phyloP scores from a whole-genome alignment of 2,329 filamentous ascomycete species.

The Zymoseptoria tritici region DNA sequence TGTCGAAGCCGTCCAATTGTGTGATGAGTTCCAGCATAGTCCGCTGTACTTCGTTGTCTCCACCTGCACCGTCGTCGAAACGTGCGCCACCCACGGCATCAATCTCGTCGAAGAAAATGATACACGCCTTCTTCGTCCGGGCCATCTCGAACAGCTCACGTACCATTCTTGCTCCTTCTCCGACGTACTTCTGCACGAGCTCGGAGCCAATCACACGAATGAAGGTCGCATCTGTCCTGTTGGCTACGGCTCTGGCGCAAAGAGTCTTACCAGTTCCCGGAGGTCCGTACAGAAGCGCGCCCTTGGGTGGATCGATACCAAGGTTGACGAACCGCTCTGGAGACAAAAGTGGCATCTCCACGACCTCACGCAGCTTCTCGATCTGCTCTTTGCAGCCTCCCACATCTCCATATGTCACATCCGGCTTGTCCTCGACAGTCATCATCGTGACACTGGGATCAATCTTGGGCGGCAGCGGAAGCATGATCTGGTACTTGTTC shows the following conservation, averaged over 20 bases:
- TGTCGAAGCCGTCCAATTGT: constrained; percentile 92
- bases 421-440: constrained; percentile 99
- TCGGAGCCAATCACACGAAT: constrained; percentile 98
- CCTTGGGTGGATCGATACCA: constrained; percentile 98
- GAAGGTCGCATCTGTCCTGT: constrained; percentile 96
- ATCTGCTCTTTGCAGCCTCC: constrained; percentile 99
- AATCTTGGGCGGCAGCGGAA: constrained; percentile 95
- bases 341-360: constrained; percentile 94
- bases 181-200: constrained; percentile 97
- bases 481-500: constrained; percentile 98
- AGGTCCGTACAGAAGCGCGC: constrained; percentile 89
- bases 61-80: constrained; percentile 92
- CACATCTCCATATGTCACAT: constrained; percentile 97
- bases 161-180: constrained; percentile 96
- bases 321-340: constrained; percentile 96
- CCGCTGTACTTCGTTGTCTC: constrained; percentile 94
- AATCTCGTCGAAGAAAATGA: constrained; percentile 99
- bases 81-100: constrained; percentile 92
- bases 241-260: constrained; percentile 92
- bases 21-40: constrained; percentile 98
- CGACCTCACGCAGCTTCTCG: constrained; percentile 95
- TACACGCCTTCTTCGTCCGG: constrained; percentile 97
- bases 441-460: constrained; percentile 99
- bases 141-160: constrained; percentile 99
- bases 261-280: constrained; percentile 99